A percentile compares a stretch with the other conserved stretches of the same genome.
phyloP scores from a whole-genome alignment of 441 rosid genomes.

The Euphorbia corollata region DNA sequence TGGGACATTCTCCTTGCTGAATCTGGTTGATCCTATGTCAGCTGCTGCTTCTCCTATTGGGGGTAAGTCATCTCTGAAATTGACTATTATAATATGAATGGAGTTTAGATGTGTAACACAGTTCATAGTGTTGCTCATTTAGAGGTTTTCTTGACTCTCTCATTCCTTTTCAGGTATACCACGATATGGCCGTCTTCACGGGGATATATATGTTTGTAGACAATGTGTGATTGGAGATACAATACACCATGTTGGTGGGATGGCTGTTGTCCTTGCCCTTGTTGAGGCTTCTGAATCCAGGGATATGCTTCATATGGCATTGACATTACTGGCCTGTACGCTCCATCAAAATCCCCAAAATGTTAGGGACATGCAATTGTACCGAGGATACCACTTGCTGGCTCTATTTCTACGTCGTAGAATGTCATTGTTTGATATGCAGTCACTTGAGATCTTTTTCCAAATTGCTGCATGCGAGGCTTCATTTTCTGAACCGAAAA shows the following conservation, averaged over 20 bases:
- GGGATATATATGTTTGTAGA: conserved; percentile 78
- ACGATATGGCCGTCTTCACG: conserved; percentile 88
- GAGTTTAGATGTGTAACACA: conserved; percentile 2
- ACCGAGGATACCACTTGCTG: conserved; percentile 97
- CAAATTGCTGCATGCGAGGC: conserved; percentile 99
- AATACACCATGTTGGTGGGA: conserved; percentile 89
- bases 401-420: conserved; percentile 90
- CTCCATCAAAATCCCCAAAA: conserved; percentile 97
- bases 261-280: conserved; percentile 84
- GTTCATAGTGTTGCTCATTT: conserved; percentile 4
- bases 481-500: conserved; percentile 93
- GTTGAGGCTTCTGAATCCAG: conserved; percentile 95
- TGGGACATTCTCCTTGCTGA: conserved; percentile 81
- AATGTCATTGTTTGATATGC: conserved; percentile 95
- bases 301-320: conserved; percentile 98
- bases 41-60: conserved; percentile 99
- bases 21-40: conserved; percentile 97
- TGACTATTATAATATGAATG: conserved; percentile 4
- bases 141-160: conserved; percentile 2
- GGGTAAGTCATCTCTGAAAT: conserved; percentile 42
- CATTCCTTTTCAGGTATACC: conserved; percentile 67
- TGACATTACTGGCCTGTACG: conserved; percentile 82
- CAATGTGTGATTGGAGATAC: conserved; percentile 91
- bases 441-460: conserved; percentile 90
- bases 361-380: conserved; percentile 92